Base-by-base conservation (phyloP, 192 early-diverging fungal species). In the Chytriomyces hyalinus region DNA sequence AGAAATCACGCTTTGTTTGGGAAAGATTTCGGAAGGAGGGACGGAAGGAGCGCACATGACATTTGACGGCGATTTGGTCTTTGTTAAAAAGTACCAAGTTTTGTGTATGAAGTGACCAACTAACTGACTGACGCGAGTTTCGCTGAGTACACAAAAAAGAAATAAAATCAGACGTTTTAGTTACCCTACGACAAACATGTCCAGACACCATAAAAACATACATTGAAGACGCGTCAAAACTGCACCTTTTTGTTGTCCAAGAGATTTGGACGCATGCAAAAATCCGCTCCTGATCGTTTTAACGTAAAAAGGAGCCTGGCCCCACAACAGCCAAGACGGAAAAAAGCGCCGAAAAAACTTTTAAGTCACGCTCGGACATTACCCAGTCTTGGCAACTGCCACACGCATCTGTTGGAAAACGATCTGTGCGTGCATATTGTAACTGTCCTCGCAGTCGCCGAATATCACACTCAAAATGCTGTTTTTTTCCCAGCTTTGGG, bases 381-480 rank as follows among this genome's bases (percentile, higher is more conserved):
- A 46, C 22, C 84, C 82, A 45, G 76, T 74, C 22, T 85, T 26
- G 24, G 84, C 66, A 81, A 77, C 17, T 85, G 84, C 59, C 36
- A 78, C 11, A 22, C 46, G 20, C 75, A 75, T 66, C 46, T 82
- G 50, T 49, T 61, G 10, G 79, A 80, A 13, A 49, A 70, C 6
- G 84, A 85, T 49, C 53, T 82, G 26, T 85, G 84, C 61, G 79
- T 79, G 1, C 84, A 85, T 59, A 82, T 80, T 36, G 84, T 84
- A 75, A 78, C 24, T 26, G 24, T 26, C 24, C 24, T 26, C 24
- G n/a, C n/a, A n/a, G n/a, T n/a, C n/a, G n/a, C n/a, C n/a, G n/a
- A n/a, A n/a, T n/a, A n/a, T n/a, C n/a, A n/a, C n/a, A n/a, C n/a
- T n/a, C n/a, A n/a, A n/a, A n/a, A n/a, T n/a, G n/a, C n/a, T n/a